Percentiles rank a stretch among this genome's conserved stretches.
phyloP scores from a whole-genome alignment of 805 yeast genomes.

The Pichia deserticola region DNA sequence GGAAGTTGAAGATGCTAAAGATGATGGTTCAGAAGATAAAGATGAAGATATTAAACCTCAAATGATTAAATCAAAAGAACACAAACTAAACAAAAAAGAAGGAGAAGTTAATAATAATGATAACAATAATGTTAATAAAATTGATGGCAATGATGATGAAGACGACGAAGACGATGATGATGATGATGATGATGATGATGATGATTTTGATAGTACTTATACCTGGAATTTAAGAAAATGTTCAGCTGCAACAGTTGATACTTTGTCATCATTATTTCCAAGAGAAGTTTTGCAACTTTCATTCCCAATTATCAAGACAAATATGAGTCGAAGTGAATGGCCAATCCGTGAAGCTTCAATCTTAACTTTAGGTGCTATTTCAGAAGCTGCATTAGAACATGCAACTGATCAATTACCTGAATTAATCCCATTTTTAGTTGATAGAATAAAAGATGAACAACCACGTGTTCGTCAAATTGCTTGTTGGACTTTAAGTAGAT shows the following conservation, averaged over 20 bases:
- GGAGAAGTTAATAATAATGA: not conserved
- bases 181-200: slow-evolving; percentile 56
- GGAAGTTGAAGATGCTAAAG: slow-evolving; percentile 59
- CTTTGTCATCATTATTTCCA: slow-evolving; percentile 63
- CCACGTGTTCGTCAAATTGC: slow-evolving; percentile 87
- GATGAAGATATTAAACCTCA: slow-evolving; percentile 86
- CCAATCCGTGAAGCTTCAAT: slow-evolving; percentile 89
- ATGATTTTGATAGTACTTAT: slow-evolving; percentile 55
- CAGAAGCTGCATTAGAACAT: slow-evolving; percentile 75
- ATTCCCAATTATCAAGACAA: slow-evolving; percentile 68
- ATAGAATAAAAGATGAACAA: slow-evolving; percentile 64
- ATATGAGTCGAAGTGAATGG: slow-evolving; percentile 71
- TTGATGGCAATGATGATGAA: slow-evolving; percentile 13
- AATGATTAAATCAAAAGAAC: slow-evolving; percentile 57
- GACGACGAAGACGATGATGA: slow-evolving; percentile 30
- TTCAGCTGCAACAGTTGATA: slow-evolving; percentile 87
- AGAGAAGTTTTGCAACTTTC: slow-evolving; percentile 56
- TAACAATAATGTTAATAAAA: not conserved
- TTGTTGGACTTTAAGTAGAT: slow-evolving; percentile 93
- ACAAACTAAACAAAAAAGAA: slow-evolving; percentile 22
- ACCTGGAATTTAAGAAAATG: slow-evolving; percentile 93
- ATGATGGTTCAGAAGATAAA: slow-evolving; percentile 73
- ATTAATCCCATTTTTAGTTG: slow-evolving; percentile 77
- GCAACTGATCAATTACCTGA: slow-evolving; percentile 69
- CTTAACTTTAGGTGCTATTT: slow-evolving; percentile 90